Percentiles rank a stretch among this genome's conserved stretches.
These are phyloP conservation scores for Fusarium armeniacum DNA, from an alignment of 2,329 filamentous ascomycete species.

Conservation along the genomic window DNA sequence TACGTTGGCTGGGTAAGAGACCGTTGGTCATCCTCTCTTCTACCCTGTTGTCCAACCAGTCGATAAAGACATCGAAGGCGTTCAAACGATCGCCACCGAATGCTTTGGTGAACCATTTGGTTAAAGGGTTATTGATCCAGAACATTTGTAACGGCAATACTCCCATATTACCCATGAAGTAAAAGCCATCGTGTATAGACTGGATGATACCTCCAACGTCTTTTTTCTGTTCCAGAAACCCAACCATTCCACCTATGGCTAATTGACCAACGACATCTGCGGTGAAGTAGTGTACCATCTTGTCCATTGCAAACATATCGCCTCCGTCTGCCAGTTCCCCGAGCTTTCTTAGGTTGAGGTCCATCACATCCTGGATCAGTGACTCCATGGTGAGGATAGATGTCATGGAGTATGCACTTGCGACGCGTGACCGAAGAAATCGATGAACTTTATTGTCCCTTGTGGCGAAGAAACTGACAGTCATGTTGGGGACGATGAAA, in stretches of 20 bases:
- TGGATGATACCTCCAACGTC: conserved; percentile 30
- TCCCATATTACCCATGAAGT: conserved; percentile 34
- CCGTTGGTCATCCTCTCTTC: conserved; percentile 20
- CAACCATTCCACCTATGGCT: conserved; percentile 28
- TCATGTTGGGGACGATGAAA: conserved; percentile 30
- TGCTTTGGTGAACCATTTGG: conserved; percentile 3
- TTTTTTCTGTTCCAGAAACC: conserved; percentile 22
- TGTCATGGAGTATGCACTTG: conserved; percentile 31
- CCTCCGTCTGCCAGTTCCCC: conserved; percentile 2
- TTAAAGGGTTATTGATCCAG: conserved; percentile 28
- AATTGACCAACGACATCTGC: conserved; percentile 24
- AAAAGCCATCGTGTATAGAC: conserved; percentile 33
- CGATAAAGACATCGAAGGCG: conserved; percentile 24
- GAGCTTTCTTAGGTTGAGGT: conserved; percentile 20
- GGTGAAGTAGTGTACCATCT: conserved; percentile 26
- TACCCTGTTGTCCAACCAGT: conserved; percentile 21
- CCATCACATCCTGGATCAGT: conserved; percentile 19
- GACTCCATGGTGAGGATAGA: conserved; percentile 26
- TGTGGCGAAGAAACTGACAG: conserved; percentile 24
- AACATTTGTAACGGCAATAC: conserved; percentile 26
- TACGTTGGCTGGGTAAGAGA: neutral
- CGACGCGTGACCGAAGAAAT: conserved; percentile 22
- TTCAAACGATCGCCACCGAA: conserved; percentile 21
- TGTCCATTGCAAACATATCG: neutral
- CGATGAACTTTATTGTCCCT: conserved; percentile 24